phyloP scores from a whole-genome alignment of 208 protist genomes.

The Acanthamoeba lenticulata region DNA sequence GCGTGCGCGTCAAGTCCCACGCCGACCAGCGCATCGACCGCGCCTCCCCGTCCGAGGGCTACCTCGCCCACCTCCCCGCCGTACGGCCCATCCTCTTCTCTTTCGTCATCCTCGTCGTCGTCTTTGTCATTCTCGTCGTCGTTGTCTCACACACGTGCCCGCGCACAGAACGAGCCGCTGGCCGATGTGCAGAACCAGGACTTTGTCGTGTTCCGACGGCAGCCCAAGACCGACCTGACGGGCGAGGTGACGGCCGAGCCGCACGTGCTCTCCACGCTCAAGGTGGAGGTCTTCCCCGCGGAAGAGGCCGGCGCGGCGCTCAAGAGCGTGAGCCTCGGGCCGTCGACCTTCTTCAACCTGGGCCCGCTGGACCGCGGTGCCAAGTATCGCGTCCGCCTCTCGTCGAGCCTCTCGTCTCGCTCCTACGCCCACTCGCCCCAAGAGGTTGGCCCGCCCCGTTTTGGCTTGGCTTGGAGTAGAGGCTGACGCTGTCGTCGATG shows the following conservation, averaged over 20 bases:
- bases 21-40: conserved; percentile 34
- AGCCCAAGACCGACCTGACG: conserved; percentile 40
- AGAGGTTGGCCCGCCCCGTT: background rate
- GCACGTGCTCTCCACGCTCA: conserved; percentile 43
- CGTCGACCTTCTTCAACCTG: conserved; percentile 35
- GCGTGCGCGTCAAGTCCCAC: conserved; percentile 3
- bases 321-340: conserved; percentile 13
- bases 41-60: background rate
- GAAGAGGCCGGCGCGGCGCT: background rate
- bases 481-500: background rate
- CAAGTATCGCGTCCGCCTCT: conserved; percentile 7
- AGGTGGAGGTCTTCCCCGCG: background rate
- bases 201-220: conserved; percentile 55
- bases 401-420: conserved; percentile 41
- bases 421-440: background rate
- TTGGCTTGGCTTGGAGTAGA: background rate
- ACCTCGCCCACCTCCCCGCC: background rate
- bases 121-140: background rate
- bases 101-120: background rate
- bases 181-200: background rate
- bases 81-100: background rate
- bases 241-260: conserved; percentile 43
- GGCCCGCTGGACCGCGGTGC: background rate
- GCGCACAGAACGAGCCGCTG: background rate
- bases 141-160: background rate